Evolutionary conservation across 768 basidiomycete genomes (phyloP).

Genomic region (Amanita inopinata): DNA sequence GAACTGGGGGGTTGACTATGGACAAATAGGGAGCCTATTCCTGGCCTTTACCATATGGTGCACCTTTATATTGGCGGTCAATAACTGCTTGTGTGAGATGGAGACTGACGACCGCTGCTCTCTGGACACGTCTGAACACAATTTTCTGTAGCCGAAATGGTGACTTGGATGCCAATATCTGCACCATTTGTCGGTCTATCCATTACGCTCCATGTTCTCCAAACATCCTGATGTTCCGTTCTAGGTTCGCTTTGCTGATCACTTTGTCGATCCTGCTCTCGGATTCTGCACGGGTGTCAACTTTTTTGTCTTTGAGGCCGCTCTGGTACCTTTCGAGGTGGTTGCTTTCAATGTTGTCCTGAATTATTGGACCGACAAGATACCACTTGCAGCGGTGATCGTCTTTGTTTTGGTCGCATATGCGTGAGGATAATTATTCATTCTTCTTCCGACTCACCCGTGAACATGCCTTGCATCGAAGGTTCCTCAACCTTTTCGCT

Average conservation of each 20-base stretch:
- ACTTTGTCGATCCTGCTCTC: constrained; percentile 47
- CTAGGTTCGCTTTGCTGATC: constrained; percentile 49
- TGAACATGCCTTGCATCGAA: constrained; percentile 11
- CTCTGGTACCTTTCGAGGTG: constrained; percentile 39
- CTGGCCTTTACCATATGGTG: constrained; percentile 42
- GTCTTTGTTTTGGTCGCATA: constrained; percentile 31
- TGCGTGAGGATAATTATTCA: constrained; percentile 21
- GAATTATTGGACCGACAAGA: constrained; percentile 43
- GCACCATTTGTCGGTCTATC: constrained; percentile 52
- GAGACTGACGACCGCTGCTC: neutral
- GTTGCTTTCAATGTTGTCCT: constrained; percentile 45
- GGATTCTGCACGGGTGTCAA: constrained; percentile 48
- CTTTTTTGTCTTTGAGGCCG: constrained; percentile 44
- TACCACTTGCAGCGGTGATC: constrained; percentile 36
- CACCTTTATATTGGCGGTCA: constrained; percentile 38
- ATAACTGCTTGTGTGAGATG: constrained; percentile 32
- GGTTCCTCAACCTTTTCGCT: constrained; percentile 37
- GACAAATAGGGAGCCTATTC: constrained; percentile 32
- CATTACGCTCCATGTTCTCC: neutral
- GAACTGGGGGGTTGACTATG: neutral
- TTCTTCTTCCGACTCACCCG: neutral
- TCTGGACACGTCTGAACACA: constrained; percentile 9
- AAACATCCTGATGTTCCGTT: neutral
- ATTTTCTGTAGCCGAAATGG: constrained; percentile 60
- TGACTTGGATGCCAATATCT: constrained; percentile 70